Evolutionary conservation across 2,329 filamentous ascomycete species (phyloP), one percentile per base, ranked within the genome.

Genomic region (Claviceps digitariae): DNA sequence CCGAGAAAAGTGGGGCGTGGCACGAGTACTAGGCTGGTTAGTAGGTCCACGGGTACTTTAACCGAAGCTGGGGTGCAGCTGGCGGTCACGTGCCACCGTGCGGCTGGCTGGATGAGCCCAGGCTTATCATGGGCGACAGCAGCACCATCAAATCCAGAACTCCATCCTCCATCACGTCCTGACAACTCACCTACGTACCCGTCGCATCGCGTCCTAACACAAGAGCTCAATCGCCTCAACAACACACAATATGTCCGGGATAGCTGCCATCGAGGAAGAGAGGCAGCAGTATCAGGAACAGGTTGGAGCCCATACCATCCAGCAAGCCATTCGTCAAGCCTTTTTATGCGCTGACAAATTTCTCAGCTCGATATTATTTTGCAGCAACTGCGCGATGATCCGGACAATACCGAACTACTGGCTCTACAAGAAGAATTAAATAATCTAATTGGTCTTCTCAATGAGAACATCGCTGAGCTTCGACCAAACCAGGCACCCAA

Each of bases 391-490:
- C 83, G 85, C 68, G 83, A 86, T 68, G 87, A 93, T 63, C 84
- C 90, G 58, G 84, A 86, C 55, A 91, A 89, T 69, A 74, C 74
- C 62, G 89, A 91, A 69, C 82, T 94, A 63, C 77, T 84, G 63
- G 80, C 78, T 64, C 80, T 95, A 66, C 84, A 86, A 70, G 74
- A 79, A 67, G 89, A 95, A 76, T 81, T 95, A 72, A 79, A 88
- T 75, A 79, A 84, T 72, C 82, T 88, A 70, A 85, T 97, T 69
- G 77, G 79, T 67, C 79, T 90, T 61, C 81, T 89, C 69, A 81
- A 90, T 74, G 82, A 84, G 65, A 81, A 84, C 62, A 85, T 96
- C 68, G 83, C 84, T 72, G 87, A 93, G 69, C 77, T 93, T 67
- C 84, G 86, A 71, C 68, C 69, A 50, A 69, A 71, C 61, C 66